Base-by-base conservation (phyloP, 1,284 basidiomycete genomes). In the Apiotrichum gamsii region DNA sequence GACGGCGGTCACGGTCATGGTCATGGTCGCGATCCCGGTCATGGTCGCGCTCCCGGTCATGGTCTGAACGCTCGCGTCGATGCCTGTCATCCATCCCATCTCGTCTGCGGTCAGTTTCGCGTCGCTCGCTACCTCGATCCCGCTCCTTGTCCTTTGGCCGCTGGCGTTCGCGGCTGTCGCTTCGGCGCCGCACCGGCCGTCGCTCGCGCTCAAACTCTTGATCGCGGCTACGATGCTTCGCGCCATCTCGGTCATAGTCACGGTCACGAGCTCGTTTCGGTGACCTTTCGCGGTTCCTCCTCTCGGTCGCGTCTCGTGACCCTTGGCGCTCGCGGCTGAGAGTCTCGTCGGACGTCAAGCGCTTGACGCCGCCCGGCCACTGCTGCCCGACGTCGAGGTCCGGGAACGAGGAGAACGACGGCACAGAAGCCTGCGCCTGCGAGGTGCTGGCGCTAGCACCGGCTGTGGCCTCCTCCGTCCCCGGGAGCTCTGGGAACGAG, bases 351-450 rank as follows among this genome's bases (percentile, higher is more conserved):
- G n/a, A n/a, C n/a, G n/a, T n/a, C n/a, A n/a, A n/a, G n/a, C n/a
- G n/a, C n/a, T n/a, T n/a, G n/a, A n/a, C n/a, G n/a, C n/a, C n/a
- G n/a, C n/a, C n/a, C n/a, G n/a, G n/a, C n/a, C n/a, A n/a, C n/a
- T 8, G 3, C 32, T 11, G 3, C 14, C 31, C 34, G 28, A 30
- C 24, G 15, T 50, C 43, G 34, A 53, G 21, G 13, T 56, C 54
- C 0, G 54, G 54, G 18, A 56, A 56, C 15, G 54, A 56, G 13
- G 54, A 53, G 37, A 56, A 56, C 1, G 43, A 36, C 9, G 51
- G 38, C 5, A n/a, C 39, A 8, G 32, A 24, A 11, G 45, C 37
- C 21, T n/a, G n/a, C 30, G 25, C 46, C 19, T 37, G 16, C 23
- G 21, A n/a, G 8, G 8, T 5, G 6, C 21, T 4, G 25, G 31